Evolutionary conservation across 768 basidiomycete species (phyloP), one percentile per base, ranked within the genome.

Genomic region (Boletales sp.): DNA sequence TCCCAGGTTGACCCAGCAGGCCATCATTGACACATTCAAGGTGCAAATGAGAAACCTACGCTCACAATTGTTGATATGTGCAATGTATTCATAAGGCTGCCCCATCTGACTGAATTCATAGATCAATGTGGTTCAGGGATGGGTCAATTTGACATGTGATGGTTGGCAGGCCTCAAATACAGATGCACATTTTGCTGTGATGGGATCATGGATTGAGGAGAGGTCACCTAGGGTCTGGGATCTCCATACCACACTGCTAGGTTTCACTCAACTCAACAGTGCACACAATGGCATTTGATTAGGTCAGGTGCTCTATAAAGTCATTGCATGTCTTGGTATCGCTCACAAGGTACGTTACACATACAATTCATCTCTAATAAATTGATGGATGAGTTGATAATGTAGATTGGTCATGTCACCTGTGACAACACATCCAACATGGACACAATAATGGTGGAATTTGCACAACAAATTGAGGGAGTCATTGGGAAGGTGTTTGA

Each of bases 381-480:
- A 31, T 12, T 31, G 31, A 31, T 12, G 6, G 12, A 7, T 31
- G 31, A 31, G 12, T 12, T 12, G 12, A 6, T 65, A 13, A 15
- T 24, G 11, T n/a, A 41, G 40, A 59, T 69, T 48, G 66, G 68
- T 1, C 51, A 65, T 38, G 61, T 73, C 2, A 73, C 72, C 1
- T 72, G 64, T 48, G 65, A 74, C 47, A 74, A 73, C 50, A 70
- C 71, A 0, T 48, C 24, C 4, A 74, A 73, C 48, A 76, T 74
- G 49, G 45, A 47, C 15, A 72, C 70, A 0, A 74, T 73, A 68
- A 34, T 69, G 21, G 30, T 9, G 0, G 56, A 66, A 13, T 65
- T 75, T 47, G 57, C 46, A 0, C 9, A 15, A 0, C 41, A 53
- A 3, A 47, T 48, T 31, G 35, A 60, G 27, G 5, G 21, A 1